These are phyloP conservation scores for Salix arbutifolia DNA, from an alignment of 345 rosid genomes.

Conservation along the genomic window DNA sequence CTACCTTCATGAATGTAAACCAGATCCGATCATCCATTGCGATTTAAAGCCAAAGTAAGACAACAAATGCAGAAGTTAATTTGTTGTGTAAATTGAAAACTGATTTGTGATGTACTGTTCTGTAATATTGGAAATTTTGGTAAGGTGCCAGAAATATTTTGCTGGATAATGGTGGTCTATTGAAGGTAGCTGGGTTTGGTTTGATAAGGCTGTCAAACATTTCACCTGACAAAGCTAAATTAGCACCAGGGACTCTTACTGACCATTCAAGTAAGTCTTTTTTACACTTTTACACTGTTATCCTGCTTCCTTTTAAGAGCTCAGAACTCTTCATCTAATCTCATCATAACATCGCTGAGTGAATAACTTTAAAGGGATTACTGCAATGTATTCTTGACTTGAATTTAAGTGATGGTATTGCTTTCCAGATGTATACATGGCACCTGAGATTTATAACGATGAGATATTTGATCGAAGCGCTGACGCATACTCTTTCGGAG, in stretches of 20 bases:
- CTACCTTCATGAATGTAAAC: slow-evolving; percentile 67
- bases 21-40: slow-evolving; percentile 83
- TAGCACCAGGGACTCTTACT: slow-evolving; percentile 36
- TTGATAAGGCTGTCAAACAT: slow-evolving; percentile 53
- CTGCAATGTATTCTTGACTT: neutral
- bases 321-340: neutral
- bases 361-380: neutral
- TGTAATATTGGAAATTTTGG: slow-evolving; percentile 76
- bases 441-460: slow-evolving; percentile 76
- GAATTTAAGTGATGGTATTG: slow-evolving; percentile 5
- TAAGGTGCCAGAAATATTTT: slow-evolving; percentile 99
- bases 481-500: slow-evolving; percentile 79
- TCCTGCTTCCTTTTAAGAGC: neutral
- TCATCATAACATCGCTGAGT: neutral
- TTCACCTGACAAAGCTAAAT: slow-evolving; percentile 54
- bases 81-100: slow-evolving; percentile 7
- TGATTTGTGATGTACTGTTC: slow-evolving; percentile 27
- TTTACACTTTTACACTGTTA: neutral
- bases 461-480: slow-evolving; percentile 64
- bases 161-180: slow-evolving; percentile 83
- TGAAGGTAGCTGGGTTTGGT: slow-evolving; percentile 91
- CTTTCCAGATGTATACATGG: slow-evolving; percentile 57
- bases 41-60: slow-evolving; percentile 93
- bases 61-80: slow-evolving; percentile 49
- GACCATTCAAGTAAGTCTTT: slow-evolving; percentile 61